These are phyloP conservation scores for Lagenidium sp. DNA, from an alignment of 352 stramenopile species.

Conservation along the genomic window DNA sequence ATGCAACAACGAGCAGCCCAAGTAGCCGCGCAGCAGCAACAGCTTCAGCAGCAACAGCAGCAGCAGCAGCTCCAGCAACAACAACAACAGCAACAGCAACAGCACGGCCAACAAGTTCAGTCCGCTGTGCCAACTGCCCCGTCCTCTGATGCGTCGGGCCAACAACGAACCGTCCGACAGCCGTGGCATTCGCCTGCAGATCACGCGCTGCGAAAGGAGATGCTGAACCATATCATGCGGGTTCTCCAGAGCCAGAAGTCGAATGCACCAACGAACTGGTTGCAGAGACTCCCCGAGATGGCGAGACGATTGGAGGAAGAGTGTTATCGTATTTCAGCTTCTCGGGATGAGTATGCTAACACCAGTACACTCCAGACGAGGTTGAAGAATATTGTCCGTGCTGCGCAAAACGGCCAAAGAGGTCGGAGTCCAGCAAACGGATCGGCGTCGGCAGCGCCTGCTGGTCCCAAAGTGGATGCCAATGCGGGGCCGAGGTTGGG, in stretches of 20 bases:
- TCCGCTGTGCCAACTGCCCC: constrained; percentile 1
- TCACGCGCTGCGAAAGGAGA: constrained; percentile 68
- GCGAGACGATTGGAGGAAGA: constrained; percentile 95
- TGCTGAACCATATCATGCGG: constrained; percentile 90
- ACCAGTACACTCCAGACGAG: constrained; percentile 91
- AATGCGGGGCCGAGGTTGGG: no score
- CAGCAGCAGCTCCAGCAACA: constrained; percentile 5
- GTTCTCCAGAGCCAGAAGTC: constrained; percentile 93
- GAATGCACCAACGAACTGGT: constrained; percentile 94
- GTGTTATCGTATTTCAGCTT: constrained; percentile 87
- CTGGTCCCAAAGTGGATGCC: no score
- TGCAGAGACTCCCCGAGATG: constrained; percentile 97
- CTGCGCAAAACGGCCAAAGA: constrained; percentile 55
- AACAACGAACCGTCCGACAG: no score
- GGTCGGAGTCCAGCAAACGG: no score
- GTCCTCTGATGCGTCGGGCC: no score
- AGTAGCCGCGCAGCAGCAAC: constrained; percentile 5
- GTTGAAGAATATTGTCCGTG: constrained; percentile 92
- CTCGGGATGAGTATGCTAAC: constrained; percentile 94
- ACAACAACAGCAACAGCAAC: constrained; percentile 16
- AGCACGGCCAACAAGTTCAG: background rate
- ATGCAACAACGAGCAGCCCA: no score
- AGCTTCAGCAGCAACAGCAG: constrained; percentile 1
- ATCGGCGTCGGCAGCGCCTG: no score
- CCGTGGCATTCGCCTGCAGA: constrained; percentile 67